Evolutionary conservation across 257 asterid species (phyloP).

Genomic region (Cynanchum wilfordii): DNA sequence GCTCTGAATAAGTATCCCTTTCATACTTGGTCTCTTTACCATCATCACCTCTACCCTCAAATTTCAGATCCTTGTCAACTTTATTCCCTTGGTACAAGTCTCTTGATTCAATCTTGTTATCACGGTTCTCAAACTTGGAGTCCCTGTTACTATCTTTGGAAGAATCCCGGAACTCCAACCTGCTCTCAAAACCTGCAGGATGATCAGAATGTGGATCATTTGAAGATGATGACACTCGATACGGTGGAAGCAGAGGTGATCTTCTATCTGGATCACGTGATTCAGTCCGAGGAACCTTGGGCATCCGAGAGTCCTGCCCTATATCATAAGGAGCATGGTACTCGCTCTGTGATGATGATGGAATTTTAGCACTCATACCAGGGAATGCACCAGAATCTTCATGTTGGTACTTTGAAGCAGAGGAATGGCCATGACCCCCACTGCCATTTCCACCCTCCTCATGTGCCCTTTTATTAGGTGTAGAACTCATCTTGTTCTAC

Average conservation of each 20-base stretch:
- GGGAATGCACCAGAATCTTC: slow-evolving; percentile 60
- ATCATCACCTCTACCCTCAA: slow-evolving; percentile 55
- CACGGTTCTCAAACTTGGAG: slow-evolving; percentile 55
- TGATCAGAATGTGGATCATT: slow-evolving; percentile 55
- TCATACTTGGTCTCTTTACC: slow-evolving; percentile 57
- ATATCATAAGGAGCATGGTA: slow-evolving; percentile 61
- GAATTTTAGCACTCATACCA: slow-evolving; percentile 43
- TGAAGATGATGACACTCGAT: slow-evolving; percentile 49
- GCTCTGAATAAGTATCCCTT: slow-evolving; percentile 56
- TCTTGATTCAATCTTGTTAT: slow-evolving; percentile 53
- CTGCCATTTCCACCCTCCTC: slow-evolving; percentile 59
- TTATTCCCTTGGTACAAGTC: slow-evolving; percentile 53
- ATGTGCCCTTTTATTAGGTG: slow-evolving; percentile 67
- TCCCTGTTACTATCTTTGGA: slow-evolving; percentile 51
- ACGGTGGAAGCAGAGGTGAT: slow-evolving; percentile 58
- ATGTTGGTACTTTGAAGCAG: slow-evolving; percentile 56
- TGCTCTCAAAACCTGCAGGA: slow-evolving; percentile 46
- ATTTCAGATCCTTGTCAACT: slow-evolving; percentile 45
- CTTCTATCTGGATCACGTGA: slow-evolving; percentile 69
- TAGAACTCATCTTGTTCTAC: slow-evolving; percentile 52
- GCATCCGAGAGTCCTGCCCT: slow-evolving; percentile 58
- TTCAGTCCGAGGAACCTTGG: slow-evolving; percentile 63
- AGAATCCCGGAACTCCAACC: slow-evolving; percentile 60
- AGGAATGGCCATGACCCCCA: slow-evolving; percentile 50
- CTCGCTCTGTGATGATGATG: slow-evolving; percentile 44